Evolutionary conservation across 2,329 filamentous ascomycete species (phyloP).

Genomic region (Coniosporium tulheliwenetii): DNA sequence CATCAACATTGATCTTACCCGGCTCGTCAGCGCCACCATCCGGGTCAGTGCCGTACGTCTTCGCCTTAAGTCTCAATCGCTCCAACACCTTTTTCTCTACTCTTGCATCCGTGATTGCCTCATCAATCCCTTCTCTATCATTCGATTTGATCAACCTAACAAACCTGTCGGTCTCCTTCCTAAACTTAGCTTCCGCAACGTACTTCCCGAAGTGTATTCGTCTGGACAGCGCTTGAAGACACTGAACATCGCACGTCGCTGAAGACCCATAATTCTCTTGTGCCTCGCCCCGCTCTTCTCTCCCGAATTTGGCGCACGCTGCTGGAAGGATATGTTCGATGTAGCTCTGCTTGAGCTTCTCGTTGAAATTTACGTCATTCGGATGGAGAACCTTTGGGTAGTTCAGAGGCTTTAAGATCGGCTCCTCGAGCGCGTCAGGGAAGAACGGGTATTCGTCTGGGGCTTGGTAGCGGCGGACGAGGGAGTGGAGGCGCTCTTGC

Average conservation of each 20-base stretch:
- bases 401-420: slow-evolving; percentile 72
- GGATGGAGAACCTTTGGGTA: slow-evolving; percentile 80
- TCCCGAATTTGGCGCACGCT: slow-evolving; percentile 64
- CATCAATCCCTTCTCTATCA: slow-evolving; percentile 69
- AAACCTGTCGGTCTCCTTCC: slow-evolving; percentile 64
- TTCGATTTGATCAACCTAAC: slow-evolving; percentile 66
- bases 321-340: slow-evolving; percentile 67
- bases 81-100: slow-evolving; percentile 90
- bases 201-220: slow-evolving; percentile 98
- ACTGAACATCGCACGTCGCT: slow-evolving; percentile 79
- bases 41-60: slow-evolving; percentile 87
- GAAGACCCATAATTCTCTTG: slow-evolving; percentile 93
- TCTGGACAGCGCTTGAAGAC: slow-evolving; percentile 75
- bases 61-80: slow-evolving; percentile 71
- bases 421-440: slow-evolving; percentile 58
- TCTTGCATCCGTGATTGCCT: slow-evolving; percentile 74
- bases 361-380: slow-evolving; percentile 85
- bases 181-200: slow-evolving; percentile 91
- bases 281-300: slow-evolving; percentile 64
- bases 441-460: slow-evolving; percentile 98
- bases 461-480: slow-evolving; percentile 86
- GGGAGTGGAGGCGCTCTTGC: slow-evolving; percentile 80
- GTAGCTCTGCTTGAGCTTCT: slow-evolving; percentile 74
- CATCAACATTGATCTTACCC: slow-evolving; percentile 81
- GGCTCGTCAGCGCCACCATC: slow-evolving; percentile 42